Conservation (phyloP, 768 basidiomycete genomes). For the Termitomyces sp. region DNA sequence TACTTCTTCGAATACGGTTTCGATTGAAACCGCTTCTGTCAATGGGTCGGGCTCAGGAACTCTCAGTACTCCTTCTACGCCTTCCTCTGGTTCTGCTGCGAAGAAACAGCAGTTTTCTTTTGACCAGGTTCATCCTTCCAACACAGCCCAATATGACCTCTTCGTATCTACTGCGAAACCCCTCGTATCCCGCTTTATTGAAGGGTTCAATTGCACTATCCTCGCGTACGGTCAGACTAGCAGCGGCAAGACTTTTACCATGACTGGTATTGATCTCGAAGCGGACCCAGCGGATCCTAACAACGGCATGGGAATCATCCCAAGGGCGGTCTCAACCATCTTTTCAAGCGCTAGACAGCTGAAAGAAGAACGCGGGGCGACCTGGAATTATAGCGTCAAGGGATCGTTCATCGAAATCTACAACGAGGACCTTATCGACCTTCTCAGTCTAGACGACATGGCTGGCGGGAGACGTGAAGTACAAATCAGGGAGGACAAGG, state of each 20-base stretch:
- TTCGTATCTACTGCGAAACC: constrained; percentile 83
- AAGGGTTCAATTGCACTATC: constrained; percentile 97
- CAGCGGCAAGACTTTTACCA: constrained; percentile 95
- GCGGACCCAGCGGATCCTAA: constrained; percentile 76
- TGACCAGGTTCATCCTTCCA: constrained; percentile 90
- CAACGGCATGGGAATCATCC: constrained; percentile 92
- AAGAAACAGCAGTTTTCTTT: constrained; percentile 89
- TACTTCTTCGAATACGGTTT: constrained; percentile 63
- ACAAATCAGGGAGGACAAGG: constrained; percentile 95
- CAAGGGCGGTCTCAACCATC: constrained; percentile 85
- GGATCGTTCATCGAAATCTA: constrained; percentile 97
- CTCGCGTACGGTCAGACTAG: constrained; percentile 98
- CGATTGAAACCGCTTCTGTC: constrained; percentile 69
- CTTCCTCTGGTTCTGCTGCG: constrained; percentile 36
- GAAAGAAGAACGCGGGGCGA: constrained; percentile 66
- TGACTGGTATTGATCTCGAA: constrained; percentile 94
- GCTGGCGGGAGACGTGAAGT: constrained; percentile 74
- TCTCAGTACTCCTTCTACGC: constrained; percentile 39
- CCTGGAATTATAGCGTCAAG: constrained; percentile 78
- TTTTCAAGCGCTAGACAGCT: constrained; percentile 74
- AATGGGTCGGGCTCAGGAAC: constrained; percentile 45
- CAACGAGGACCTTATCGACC: constrained; percentile 97
- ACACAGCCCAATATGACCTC: constrained; percentile 78
- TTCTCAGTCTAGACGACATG: constrained; percentile 71
- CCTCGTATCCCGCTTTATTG: constrained; percentile 80